These are phyloP conservation scores for Saccharomycopsis fodiens DNA, from an alignment of 805 yeast genomes.

Conservation along the genomic window DNA sequence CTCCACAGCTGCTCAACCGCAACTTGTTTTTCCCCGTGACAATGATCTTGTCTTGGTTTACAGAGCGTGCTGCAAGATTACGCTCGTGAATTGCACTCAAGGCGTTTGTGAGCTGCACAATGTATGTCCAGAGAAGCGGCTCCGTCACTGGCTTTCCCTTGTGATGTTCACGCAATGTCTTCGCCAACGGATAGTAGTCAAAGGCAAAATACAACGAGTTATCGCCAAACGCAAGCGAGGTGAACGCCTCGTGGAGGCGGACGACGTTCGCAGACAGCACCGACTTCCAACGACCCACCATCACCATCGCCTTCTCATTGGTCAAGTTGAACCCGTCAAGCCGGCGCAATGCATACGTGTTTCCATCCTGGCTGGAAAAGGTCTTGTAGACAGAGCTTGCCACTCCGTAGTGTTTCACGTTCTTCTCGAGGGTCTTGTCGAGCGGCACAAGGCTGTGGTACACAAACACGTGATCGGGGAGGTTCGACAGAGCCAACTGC, in stretches of 20 bases:
- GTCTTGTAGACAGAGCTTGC: constrained; percentile 69
- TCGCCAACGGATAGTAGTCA: constrained; percentile 77
- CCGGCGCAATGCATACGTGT: constrained; percentile 67
- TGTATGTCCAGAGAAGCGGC: constrained; percentile 64
- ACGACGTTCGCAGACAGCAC: constrained; percentile 54
- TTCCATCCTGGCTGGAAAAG: constrained; percentile 70
- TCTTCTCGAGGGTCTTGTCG: constrained; percentile 40
- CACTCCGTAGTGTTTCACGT: constrained; percentile 37
- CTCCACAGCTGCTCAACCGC: constrained; percentile 64
- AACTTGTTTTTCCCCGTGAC: constrained; percentile 61
- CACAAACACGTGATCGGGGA: constrained; percentile 73
- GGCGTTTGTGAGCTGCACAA: constrained; percentile 69
- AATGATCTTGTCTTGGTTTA: constrained; percentile 63
- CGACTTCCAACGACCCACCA: constrained; percentile 61
- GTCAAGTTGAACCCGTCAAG: constrained; percentile 51
- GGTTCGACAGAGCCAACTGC: constrained; percentile 45
- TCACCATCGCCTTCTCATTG: constrained; percentile 52
- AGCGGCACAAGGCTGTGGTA: constrained; percentile 84
- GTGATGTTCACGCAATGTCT: constrained; percentile 65
- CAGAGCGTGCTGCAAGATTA: constrained; percentile 54
- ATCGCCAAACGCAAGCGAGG: constrained; percentile 81
- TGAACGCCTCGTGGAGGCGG: constrained; percentile 70
- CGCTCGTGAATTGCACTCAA: constrained; percentile 55
- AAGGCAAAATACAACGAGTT: constrained; percentile 68
- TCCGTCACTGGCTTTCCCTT: constrained; percentile 33